These are phyloP conservation scores for Globisporangium yorkense DNA, from an alignment of 352 stramenopile species.

Conservation along the genomic window DNA sequence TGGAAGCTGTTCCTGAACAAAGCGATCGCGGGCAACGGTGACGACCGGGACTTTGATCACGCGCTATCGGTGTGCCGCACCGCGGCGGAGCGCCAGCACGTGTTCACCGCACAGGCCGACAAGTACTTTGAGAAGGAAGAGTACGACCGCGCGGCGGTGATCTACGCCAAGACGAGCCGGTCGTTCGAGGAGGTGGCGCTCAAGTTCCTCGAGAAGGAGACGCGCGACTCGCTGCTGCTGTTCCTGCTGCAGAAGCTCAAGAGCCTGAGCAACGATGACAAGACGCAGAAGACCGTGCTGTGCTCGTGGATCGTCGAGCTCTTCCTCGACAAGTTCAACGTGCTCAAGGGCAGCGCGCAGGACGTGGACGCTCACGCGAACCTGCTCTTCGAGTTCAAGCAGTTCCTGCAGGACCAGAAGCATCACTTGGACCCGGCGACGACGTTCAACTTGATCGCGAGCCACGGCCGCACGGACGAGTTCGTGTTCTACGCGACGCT, in stretches of 20 bases:
- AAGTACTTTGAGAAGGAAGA: constrained; percentile 86
- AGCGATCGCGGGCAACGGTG: constrained; percentile 52
- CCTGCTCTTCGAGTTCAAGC: constrained; percentile 88
- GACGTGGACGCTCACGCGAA: constrained; percentile 85
- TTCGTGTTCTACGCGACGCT: constrained; percentile 90
- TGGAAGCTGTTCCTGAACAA: constrained; percentile 92
- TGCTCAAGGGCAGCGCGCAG: constrained; percentile 71
- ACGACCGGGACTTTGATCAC: constrained; percentile 87
- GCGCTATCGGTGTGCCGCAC: constrained; percentile 84
- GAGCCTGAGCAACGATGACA: constrained; percentile 70
- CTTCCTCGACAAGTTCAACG: constrained; percentile 90
- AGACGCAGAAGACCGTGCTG: constrained; percentile 90
- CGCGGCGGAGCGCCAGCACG: constrained; percentile 72
- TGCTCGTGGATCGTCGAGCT: constrained; percentile 93
- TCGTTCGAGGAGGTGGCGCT: constrained; percentile 91
- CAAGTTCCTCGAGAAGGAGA: constrained; percentile 87
- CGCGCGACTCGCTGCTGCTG: constrained; percentile 71
- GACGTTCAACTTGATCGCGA: constrained; percentile 90
- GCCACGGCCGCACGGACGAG: constrained; percentile 89
- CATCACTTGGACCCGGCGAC: constrained; percentile 82
- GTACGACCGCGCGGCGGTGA: constrained; percentile 78
- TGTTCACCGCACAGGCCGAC: constrained; percentile 87
- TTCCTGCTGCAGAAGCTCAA: constrained; percentile 90
- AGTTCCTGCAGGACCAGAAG: constrained; percentile 89
- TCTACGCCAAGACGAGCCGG: constrained; percentile 87